These are phyloP conservation scores for Phytophthora pisi DNA, from an alignment of 352 stramenopile species.

Conservation along the genomic window DNA sequence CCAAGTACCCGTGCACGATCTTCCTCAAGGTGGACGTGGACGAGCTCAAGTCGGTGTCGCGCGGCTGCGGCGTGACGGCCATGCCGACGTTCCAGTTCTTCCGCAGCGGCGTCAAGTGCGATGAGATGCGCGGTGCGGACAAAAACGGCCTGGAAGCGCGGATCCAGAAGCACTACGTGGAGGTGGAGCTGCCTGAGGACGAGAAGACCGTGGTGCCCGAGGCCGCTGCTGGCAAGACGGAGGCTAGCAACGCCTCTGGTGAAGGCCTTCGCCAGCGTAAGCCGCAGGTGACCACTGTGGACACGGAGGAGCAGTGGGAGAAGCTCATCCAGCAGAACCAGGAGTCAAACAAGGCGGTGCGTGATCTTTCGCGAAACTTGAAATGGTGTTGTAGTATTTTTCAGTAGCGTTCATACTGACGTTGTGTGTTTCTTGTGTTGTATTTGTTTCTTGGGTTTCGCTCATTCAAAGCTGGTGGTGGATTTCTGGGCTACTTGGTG, in stretches of 20 bases:
- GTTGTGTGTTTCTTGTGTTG: background rate
- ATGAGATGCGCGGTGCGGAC: conserved; percentile 90
- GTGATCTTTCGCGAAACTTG: conserved; percentile 8
- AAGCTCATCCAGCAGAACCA: conserved; percentile 54
- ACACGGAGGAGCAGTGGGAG: conserved; percentile 61
- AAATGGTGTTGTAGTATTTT: background rate
- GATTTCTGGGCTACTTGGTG: conserved; percentile 90
- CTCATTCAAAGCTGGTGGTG: conserved; percentile 65
- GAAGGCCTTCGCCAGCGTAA: conserved; percentile 69
- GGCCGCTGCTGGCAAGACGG: background rate
- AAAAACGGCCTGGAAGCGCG: conserved; percentile 55
- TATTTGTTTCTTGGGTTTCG: too few species aligned
- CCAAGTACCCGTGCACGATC: conserved; percentile 82
- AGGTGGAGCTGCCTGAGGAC: conserved; percentile 74
- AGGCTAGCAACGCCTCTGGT: background rate
- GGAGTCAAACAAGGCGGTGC: conserved; percentile 49
- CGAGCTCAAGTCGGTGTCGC: conserved; percentile 58
- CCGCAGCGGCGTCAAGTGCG: conserved; percentile 87
- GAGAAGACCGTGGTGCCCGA: conserved; percentile 42
- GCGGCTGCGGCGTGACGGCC: conserved; percentile 77
- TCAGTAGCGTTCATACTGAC: background rate
- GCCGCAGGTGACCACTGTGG: conserved; percentile 49
- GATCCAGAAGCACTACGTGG: conserved; percentile 83
- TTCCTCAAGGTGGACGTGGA: conserved; percentile 93
- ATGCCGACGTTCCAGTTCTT: conserved; percentile 98